phyloP scores from a whole-genome alignment of 768 basidiomycete genomes.

The Sporobolomyces phaffii region DNA sequence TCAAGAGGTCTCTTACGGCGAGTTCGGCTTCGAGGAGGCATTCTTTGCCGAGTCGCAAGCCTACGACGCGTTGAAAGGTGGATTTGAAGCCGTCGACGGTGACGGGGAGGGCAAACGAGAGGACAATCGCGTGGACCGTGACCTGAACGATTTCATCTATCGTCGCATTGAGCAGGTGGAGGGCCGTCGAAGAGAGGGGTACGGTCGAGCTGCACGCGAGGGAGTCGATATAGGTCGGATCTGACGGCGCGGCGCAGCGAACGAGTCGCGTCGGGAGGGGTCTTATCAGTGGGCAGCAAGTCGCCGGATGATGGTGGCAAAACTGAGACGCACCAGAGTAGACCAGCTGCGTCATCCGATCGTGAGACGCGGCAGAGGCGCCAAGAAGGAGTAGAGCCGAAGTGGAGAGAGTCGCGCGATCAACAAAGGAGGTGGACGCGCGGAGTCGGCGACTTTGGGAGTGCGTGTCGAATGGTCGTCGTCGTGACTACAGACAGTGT shows the following conservation, averaged over 20 bases:
- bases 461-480: no score
- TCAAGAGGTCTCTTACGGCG: conserved; percentile 70
- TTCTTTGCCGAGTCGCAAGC: conserved; percentile 83
- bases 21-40: conserved; percentile 88
- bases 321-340: conserved; percentile 7
- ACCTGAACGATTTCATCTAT: conserved; percentile 77
- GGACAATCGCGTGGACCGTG: conserved; percentile 59
- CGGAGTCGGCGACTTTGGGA: no score
- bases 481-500: neutral
- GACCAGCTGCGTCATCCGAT: neutral
- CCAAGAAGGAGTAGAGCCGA: neutral
- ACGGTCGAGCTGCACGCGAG: neutral
- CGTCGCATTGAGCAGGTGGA: conserved; percentile 68
- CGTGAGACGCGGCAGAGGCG: neutral
- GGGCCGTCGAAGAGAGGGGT: conserved; percentile 70
- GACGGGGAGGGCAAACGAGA: conserved; percentile 44
- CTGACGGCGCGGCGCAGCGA: no score
- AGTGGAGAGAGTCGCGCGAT: neutral
- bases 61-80: conserved; percentile 58
- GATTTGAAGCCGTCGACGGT: conserved; percentile 67
- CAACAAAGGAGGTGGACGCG: neutral
- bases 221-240: neutral
- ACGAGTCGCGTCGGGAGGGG: no score
- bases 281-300: no score
- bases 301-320: no score